A percentile compares a stretch with the other conserved stretches of the same genome.
These are phyloP conservation scores for Cubamyces lactineus DNA, from an alignment of 768 basidiomycete genomes.

Conservation along the genomic window DNA sequence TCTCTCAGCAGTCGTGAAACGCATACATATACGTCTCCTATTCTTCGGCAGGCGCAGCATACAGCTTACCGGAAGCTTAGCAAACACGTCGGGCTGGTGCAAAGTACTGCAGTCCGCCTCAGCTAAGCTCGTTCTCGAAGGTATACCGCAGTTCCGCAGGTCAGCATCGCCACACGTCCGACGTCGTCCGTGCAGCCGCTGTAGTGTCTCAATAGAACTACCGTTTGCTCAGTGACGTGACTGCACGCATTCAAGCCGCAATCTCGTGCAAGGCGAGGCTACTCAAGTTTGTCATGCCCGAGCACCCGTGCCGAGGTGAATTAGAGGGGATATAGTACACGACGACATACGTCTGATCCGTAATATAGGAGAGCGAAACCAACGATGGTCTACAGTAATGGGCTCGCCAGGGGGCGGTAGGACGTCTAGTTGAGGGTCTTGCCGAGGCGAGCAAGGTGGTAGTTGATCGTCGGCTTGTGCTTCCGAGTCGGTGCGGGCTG, in stretches of 20 bases:
- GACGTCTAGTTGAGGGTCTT: conserved; percentile 69
- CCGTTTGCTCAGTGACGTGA: no score
- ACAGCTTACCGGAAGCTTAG: background rate
- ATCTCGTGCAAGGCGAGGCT: no score
- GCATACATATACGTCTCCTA: background rate
- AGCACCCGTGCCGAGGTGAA: background rate
- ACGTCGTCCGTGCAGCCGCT: no score
- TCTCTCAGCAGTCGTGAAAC: background rate
- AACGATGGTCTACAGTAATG: no score
- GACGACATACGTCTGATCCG: conserved; percentile 7
- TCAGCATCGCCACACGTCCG: no score
- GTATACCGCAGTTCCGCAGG: background rate
- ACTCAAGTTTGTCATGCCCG: background rate
- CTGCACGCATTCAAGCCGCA: no score
- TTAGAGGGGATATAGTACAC: conserved; percentile 5
- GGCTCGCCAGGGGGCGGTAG: no score
- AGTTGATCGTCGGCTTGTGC: conserved; percentile 83
- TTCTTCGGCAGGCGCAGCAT: background rate
- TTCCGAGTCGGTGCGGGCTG: conserved; percentile 71
- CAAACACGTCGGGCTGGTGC: background rate
- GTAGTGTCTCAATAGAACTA: no score
- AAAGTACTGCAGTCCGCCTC: no score
- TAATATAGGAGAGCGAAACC: background rate
- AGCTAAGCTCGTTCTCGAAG: background rate
- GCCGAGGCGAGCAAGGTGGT: conserved; percentile 80